These are phyloP conservation scores for Acanthamoeba culbertsoni DNA, from an alignment of 208 protist genomes.

Conservation along the genomic window DNA sequence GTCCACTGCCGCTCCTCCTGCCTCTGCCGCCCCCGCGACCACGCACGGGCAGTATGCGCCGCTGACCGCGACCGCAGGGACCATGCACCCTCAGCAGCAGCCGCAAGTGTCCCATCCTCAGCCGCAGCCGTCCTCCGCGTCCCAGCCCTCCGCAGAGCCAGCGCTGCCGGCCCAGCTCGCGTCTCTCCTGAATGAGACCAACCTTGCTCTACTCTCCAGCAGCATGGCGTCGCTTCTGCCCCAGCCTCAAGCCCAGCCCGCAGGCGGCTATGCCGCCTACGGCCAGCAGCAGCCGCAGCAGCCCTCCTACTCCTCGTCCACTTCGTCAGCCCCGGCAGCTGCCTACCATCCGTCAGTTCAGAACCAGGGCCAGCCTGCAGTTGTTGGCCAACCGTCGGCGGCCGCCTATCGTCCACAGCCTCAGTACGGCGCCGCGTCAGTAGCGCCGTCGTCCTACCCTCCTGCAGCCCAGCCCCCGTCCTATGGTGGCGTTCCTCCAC, in stretches of 20 bases:
- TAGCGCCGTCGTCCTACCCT: no score
- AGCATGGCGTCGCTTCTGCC: neutral
- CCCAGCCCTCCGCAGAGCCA: neutral
- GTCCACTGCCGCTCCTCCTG: neutral
- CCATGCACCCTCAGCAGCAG: neutral
- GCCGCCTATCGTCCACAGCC: no score
- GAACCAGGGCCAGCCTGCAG: neutral
- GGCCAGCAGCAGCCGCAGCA: neutral
- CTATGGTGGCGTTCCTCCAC: no score
- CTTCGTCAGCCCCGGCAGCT: neutral
- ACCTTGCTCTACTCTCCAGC: constrained; percentile 21
- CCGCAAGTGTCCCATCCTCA: neutral
- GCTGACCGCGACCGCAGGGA: neutral
- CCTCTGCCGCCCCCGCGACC: neutral
- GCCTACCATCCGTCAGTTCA: neutral
- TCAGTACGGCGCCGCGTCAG: no score
- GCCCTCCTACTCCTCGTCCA: neutral
- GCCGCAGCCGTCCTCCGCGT: neutral
- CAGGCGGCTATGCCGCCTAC: neutral
- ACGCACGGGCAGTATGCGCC: neutral
- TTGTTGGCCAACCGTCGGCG: no score
- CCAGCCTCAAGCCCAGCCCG: neutral
- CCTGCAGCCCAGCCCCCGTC: no score
- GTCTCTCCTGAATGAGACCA: constrained; percentile 9
- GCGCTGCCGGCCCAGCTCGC: neutral